Conservation (phyloP, 495 filamentous ascomycete species). For the Hyaloscypha bicolor region DNA sequence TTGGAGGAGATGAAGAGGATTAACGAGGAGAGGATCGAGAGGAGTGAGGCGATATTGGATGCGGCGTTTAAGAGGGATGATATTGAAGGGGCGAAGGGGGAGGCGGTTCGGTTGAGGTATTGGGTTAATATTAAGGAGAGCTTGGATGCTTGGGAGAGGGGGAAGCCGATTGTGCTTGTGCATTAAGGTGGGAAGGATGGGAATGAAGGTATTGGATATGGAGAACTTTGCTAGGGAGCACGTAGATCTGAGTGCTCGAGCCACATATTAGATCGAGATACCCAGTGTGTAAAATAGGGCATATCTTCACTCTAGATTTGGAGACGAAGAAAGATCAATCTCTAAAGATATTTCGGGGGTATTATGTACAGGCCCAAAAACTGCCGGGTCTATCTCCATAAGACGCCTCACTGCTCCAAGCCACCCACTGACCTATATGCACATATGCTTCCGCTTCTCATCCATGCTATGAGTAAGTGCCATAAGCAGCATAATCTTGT, state of each 20-base stretch:
- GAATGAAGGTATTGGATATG: neutral
- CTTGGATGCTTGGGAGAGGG: constrained; percentile 81
- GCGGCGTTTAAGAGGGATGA: constrained; percentile 67
- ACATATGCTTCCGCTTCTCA: neutral
- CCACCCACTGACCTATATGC: too few species aligned
- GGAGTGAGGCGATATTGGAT: constrained; percentile 60
- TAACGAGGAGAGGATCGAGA: constrained; percentile 68
- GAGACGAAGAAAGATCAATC: neutral
- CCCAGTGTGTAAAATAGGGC: neutral
- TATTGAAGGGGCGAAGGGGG: constrained; percentile 63
- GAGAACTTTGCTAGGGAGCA: neutral
- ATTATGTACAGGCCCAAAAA: neutral
- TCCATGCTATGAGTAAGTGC: neutral
- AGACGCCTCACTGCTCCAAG: too few species aligned
- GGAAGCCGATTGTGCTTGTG: constrained; percentile 65
- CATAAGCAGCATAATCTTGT: neutral
- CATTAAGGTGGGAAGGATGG: constrained; percentile 45
- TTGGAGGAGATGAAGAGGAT: constrained; percentile 59
- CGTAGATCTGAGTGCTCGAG: neutral
- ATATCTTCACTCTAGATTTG: neutral
- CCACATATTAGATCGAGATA: neutral
- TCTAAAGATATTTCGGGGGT: neutral
- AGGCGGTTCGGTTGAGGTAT: constrained; percentile 81
- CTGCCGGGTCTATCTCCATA: too few species aligned
- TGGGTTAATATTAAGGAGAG: constrained; percentile 88